Percentiles rank a stretch among this genome's conserved stretches.
phyloP scores from a whole-genome alignment of 1,284 basidiomycete genomes.

The Ganoderma sinense region DNA sequence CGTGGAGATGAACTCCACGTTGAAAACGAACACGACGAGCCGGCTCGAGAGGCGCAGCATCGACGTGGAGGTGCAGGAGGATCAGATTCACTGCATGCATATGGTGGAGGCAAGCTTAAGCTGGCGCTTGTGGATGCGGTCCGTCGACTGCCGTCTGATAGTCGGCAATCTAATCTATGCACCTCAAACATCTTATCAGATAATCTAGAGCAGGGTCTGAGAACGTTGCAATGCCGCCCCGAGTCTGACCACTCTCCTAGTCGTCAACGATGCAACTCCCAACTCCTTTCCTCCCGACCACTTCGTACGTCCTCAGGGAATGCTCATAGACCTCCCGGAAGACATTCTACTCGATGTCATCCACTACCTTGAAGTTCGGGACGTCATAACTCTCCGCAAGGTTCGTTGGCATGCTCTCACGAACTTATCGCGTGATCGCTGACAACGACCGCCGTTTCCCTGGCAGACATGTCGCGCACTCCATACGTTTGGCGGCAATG shows the following conservation, averaged over 20 bases:
- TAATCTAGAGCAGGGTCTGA: slow-evolving; percentile 18
- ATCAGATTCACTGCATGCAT: too few relatives aligned
- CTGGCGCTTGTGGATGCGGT: not conserved
- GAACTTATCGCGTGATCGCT: slow-evolving; percentile 19
- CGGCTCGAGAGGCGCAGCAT: not conserved
- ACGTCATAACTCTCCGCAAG: slow-evolving; percentile 57
- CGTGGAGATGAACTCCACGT: not conserved
- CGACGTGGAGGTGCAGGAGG: slow-evolving; percentile 2
- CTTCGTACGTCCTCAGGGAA: slow-evolving; percentile 18
- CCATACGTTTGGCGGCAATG: slow-evolving; percentile 52
- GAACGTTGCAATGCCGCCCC: slow-evolving; percentile 2
- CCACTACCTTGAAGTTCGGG: slow-evolving; percentile 44
- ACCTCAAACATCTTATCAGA: slow-evolving; percentile 30
- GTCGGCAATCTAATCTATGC: not conserved
- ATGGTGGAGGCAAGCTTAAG: not conserved
- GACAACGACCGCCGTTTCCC: slow-evolving; percentile 11
- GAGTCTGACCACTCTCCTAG: not conserved
- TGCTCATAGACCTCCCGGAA: slow-evolving; percentile 44
- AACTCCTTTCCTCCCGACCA: slow-evolving; percentile 22
- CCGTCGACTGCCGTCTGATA: not conserved
- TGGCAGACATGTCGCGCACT: slow-evolving; percentile 56
- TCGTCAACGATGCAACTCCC: slow-evolving; percentile 9
- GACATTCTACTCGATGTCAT: slow-evolving; percentile 47
- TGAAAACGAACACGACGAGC: not conserved
- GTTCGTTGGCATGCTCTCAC: slow-evolving; percentile 36